phyloP scores from a whole-genome alignment of 1,284 basidiomycete species.

The Irpex sp. region DNA sequence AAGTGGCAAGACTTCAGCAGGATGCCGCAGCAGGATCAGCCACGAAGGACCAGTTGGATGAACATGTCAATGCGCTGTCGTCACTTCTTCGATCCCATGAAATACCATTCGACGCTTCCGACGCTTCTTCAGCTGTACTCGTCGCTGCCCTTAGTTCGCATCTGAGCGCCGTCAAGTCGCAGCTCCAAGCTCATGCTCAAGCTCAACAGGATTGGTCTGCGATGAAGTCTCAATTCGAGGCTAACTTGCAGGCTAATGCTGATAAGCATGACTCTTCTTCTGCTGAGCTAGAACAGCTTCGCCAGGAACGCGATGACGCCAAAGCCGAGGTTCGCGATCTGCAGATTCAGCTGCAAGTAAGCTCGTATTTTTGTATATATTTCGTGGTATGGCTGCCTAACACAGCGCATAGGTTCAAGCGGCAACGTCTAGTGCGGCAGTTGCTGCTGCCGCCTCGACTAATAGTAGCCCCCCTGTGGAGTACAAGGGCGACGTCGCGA shows the following conservation, averaged over 20 bases:
- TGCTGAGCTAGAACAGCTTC: slow-evolving; percentile 52
- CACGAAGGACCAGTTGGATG: slow-evolving; percentile 46
- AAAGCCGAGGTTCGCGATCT: slow-evolving; percentile 41
- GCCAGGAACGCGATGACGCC: slow-evolving; percentile 52
- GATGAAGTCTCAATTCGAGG: slow-evolving; percentile 43
- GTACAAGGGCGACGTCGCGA: slow-evolving; percentile 49
- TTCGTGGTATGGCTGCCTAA: not conserved
- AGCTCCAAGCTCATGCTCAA: slow-evolving; percentile 45
- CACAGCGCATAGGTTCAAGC: slow-evolving; percentile 9
- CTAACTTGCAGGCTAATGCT: slow-evolving; percentile 41
- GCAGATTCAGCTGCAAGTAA: slow-evolving; percentile 43
- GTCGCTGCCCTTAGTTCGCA: slow-evolving; percentile 51
- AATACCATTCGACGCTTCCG: slow-evolving; percentile 47
- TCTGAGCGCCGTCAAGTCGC: slow-evolving; percentile 47
- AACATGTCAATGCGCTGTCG: slow-evolving; percentile 41
- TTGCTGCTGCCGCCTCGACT: slow-evolving; percentile 11
- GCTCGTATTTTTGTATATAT: not conserved
- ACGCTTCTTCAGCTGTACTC: slow-evolving; percentile 48
- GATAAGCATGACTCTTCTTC: slow-evolving; percentile 46
- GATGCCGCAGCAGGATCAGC: slow-evolving; percentile 36
- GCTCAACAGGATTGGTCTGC: slow-evolving; percentile 46
- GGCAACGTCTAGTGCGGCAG: slow-evolving; percentile 10
- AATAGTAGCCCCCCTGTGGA: slow-evolving; percentile 29
- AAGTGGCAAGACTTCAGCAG: slow-evolving; percentile 36
- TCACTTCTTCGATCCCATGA: slow-evolving; percentile 49